Evolutionary conservation across 352 stramenopile species (phyloP), one percentile per base, ranked within the genome.

Genomic region (Phytophthora rubi): DNA sequence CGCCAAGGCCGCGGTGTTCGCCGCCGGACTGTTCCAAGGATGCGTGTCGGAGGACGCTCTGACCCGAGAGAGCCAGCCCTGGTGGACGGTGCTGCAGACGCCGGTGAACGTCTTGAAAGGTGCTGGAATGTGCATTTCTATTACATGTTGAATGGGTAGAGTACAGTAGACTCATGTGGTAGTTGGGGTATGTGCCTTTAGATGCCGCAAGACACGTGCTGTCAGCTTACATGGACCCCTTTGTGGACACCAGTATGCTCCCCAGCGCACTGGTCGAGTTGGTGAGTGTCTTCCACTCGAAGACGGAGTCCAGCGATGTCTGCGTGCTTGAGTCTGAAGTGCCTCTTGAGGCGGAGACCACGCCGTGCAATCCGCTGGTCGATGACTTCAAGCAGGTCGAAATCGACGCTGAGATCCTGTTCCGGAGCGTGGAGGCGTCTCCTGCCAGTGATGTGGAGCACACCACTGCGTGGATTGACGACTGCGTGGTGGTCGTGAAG

Each of bases 1-100:
- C 28, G 81, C 77, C 23, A 74, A 75, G 10, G 80, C 76, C 4
- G 75, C 75, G 0, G 81, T 88, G 28, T 82, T 83, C 52, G 59
- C 86, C 13, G 80, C 81, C 12, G 73, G 82, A 26, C 42, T 82
- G 49, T 78, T 84, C 45, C 51, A 80, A 53, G 47, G 70, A 37
- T 66, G 54, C 32, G 59, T 86, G 52, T 49, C 71, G 13, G 32
- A 52, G n/a, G 21, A 64, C 23, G 57, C 68, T 32, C 26, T 53
- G 26, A 76, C 76, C 32, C 30, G 42, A 10, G 42, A 70, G 9
- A 63, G 60, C 16, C 45, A 71, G 6, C 64, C 62, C 4, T 84
- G 74, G 77, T 81, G 74, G 65, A 76, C 61, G 56, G 77, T 74
- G 42, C 49, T 84, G 53, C 58, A 65, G 39, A 79, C 70, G 18